Percentiles rank a stretch among this genome's conserved stretches.
Conservation (phyloP, 1,284 basidiomycete genomes). For the Cryptococcus sp. region DNA sequence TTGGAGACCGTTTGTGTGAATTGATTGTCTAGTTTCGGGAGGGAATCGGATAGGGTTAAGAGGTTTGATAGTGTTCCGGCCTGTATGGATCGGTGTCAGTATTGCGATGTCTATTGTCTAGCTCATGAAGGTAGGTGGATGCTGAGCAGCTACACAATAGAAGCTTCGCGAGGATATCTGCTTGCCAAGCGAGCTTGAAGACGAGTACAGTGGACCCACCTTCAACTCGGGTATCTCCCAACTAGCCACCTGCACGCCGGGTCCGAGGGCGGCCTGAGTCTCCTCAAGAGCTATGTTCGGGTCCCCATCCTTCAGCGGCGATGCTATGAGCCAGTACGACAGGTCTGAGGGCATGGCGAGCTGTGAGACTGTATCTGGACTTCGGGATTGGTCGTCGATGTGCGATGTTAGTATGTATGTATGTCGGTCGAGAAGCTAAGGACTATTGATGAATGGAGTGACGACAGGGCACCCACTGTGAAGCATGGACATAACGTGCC, state of each 20-base stretch:
- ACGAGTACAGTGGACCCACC: conserved; percentile 33
- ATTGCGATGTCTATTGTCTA: neutral
- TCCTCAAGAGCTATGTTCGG: conserved; percentile 56
- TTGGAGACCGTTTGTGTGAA: conserved; percentile 88
- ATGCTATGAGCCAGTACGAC: conserved; percentile 60
- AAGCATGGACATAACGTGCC: neutral
- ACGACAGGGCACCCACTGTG: neutral
- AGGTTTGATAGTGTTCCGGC: conserved; percentile 92
- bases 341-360: conserved; percentile 57
- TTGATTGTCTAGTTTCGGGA: conserved; percentile 87
- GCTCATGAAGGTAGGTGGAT: neutral
- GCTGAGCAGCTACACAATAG: too few relatives aligned
- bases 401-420: too few relatives aligned
- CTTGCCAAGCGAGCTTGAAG: neutral
- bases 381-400: too few relatives aligned
- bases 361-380: too few relatives aligned
- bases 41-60: conserved; percentile 84
- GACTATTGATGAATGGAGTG: conserved; percentile 3
- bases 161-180: too few relatives aligned
- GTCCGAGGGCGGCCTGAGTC: conserved; percentile 49
- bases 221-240: conserved; percentile 54
- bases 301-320: conserved; percentile 57
- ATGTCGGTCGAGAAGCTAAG: neutral
- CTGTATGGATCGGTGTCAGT: conserved; percentile 55
- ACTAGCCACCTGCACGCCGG: conserved; percentile 43